A percentile compares a stretch with the other conserved stretches of the same genome.
phyloP scores from a whole-genome alignment of 2,329 filamentous ascomycete species.

The Knufia petricola region DNA sequence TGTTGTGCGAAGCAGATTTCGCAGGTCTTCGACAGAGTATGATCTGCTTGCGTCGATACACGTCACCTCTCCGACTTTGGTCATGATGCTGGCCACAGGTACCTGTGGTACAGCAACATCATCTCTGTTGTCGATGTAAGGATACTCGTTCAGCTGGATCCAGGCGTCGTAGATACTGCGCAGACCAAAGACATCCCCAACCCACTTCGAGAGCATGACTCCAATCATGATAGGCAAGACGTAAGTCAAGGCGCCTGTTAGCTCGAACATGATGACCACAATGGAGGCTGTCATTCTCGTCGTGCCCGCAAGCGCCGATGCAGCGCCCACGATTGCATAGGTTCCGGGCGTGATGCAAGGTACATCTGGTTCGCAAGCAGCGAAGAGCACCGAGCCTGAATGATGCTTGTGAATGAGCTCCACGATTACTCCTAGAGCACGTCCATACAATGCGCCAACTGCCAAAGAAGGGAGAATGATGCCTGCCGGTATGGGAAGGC shows the following conservation, averaged over 20 bases:
- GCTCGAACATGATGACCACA: slow-evolving; percentile 98
- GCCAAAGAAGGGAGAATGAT: slow-evolving; percentile 95
- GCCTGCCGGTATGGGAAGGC: slow-evolving; percentile 85
- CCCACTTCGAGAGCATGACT: slow-evolving; percentile 97
- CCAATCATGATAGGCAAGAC: slow-evolving; percentile 98
- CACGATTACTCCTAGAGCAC: slow-evolving; percentile 79
- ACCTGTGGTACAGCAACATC: slow-evolving; percentile 71
- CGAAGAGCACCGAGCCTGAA: slow-evolving; percentile 67
- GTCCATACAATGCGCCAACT: slow-evolving; percentile 81
- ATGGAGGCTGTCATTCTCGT: slow-evolving; percentile 97
- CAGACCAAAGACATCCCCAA: slow-evolving; percentile 87
- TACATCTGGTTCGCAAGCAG: slow-evolving; percentile 71
- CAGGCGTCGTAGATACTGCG: slow-evolving; percentile 94
- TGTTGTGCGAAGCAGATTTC: slow-evolving; percentile 60
- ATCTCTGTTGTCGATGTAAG: slow-evolving; percentile 86
- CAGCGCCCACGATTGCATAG: slow-evolving; percentile 92
- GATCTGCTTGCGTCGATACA: slow-evolving; percentile 70
- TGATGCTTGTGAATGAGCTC: slow-evolving; percentile 77
- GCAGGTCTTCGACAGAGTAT: slow-evolving; percentile 72
- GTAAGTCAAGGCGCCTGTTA: slow-evolving; percentile 90
- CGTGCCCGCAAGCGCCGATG: slow-evolving; percentile 84
- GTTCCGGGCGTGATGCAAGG: slow-evolving; percentile 88
- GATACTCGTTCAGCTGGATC: slow-evolving; percentile 94
- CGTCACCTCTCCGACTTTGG: slow-evolving; percentile 77
- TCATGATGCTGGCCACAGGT: slow-evolving; percentile 83